phyloP scores from a whole-genome alignment of 1,284 basidiomycete genomes.

The Heliocybe sulcata region DNA sequence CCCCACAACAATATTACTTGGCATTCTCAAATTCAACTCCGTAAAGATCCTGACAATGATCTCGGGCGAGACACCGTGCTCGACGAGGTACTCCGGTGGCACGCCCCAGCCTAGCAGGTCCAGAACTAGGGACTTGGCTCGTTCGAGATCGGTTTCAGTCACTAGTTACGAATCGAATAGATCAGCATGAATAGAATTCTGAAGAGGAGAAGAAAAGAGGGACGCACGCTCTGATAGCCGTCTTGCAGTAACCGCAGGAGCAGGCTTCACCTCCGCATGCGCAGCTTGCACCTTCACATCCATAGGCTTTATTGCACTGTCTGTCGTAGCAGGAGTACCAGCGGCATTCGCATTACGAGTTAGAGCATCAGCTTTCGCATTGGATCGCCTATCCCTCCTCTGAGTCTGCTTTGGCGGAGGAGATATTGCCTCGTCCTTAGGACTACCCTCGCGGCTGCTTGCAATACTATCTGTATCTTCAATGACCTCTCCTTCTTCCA shows the following conservation, averaged over 20 bases:
- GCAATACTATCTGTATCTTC: not conserved
- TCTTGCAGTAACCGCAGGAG: not conserved
- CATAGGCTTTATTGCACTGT: no score
- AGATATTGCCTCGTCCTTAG: not conserved
- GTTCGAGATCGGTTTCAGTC: slow-evolving; percentile 58
- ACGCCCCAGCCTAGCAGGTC: slow-evolving; percentile 79
- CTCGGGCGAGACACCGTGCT: slow-evolving; percentile 60
- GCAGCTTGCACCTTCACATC: no score
- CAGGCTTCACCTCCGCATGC: no score
- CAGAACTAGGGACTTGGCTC: slow-evolving; percentile 62
- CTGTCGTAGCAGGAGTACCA: no score
- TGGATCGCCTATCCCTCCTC: not conserved
- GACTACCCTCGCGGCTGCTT: not conserved
- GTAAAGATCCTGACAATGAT: slow-evolving; percentile 66
- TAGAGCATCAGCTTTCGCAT: not conserved
- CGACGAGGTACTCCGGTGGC: slow-evolving; percentile 60
- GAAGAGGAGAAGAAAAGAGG: not conserved
- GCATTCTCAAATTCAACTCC: slow-evolving; percentile 66
- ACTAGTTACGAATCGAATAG: no score
- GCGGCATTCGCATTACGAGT: not conserved
- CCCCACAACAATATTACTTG: slow-evolving; percentile 38
- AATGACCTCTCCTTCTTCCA: not conserved
- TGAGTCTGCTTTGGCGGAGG: not conserved
- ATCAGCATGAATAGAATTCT: not conserved
- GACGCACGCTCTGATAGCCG: not conserved